These are phyloP conservation scores for Pythium aristosporum DNA, from an alignment of 352 stramenopile species.

Conservation along the genomic window DNA sequence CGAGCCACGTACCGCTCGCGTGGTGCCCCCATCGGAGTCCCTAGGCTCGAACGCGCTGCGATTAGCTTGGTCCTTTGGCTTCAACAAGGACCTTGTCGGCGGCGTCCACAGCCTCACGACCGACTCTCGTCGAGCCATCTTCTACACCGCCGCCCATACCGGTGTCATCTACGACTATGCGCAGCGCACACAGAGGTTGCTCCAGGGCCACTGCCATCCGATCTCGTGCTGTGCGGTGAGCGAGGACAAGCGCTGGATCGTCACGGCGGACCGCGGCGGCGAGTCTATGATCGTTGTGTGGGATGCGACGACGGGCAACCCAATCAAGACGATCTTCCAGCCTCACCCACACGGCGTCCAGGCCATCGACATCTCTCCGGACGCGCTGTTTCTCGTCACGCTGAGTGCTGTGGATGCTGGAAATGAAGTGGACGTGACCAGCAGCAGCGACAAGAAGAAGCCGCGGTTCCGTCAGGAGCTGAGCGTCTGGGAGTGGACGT, in stretches of 20 bases:
- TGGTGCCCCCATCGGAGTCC: background rate
- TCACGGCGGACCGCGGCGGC: slow-evolving; percentile 82
- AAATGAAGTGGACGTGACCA: background rate
- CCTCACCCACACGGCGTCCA: slow-evolving; percentile 78
- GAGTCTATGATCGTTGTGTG: slow-evolving; percentile 93
- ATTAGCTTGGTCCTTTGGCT: slow-evolving; percentile 89
- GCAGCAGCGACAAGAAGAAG: slow-evolving; percentile 16
- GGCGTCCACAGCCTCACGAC: slow-evolving; percentile 89
- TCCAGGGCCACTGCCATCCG: slow-evolving; percentile 91
- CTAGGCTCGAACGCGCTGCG: slow-evolving; percentile 50
- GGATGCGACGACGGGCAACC: slow-evolving; percentile 78
- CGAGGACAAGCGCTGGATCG: slow-evolving; percentile 92
- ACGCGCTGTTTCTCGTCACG: slow-evolving; percentile 89
- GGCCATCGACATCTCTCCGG: slow-evolving; percentile 87
- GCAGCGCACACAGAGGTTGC: slow-evolving; percentile 76
- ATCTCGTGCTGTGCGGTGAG: slow-evolving; percentile 90
- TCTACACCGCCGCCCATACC: slow-evolving; percentile 91
- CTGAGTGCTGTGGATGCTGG: slow-evolving; percentile 51
- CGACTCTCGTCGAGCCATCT: slow-evolving; percentile 65
- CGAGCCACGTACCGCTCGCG: background rate
- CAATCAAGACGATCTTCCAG: slow-evolving; percentile 91
- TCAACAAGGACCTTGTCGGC: slow-evolving; percentile 88
- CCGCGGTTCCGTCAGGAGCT: slow-evolving; percentile 72
- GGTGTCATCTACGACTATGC: slow-evolving; percentile 93
- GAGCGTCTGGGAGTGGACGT: slow-evolving; percentile 88